Conservation (phyloP, 1,139 yeast species). For the Groenewaldozyma sp. region DNA sequence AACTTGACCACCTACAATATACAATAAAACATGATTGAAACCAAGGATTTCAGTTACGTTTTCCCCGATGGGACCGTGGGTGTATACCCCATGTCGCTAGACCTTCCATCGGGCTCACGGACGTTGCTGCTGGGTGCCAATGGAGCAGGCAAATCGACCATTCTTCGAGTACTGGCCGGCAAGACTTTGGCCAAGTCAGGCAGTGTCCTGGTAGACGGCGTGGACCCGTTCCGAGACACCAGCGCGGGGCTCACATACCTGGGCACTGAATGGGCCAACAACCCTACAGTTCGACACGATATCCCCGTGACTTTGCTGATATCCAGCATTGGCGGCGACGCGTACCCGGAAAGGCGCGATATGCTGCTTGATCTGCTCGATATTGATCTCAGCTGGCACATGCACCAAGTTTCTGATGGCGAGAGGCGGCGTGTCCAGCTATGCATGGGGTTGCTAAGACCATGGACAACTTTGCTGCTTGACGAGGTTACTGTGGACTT, state of each 20-base stretch:
- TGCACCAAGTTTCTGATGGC: constrained; percentile 89
- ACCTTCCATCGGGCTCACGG: constrained; percentile 62
- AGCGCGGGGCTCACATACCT: constrained; percentile 68
- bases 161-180: constrained; percentile 78
- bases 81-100: constrained; percentile 50
- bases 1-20: neutral
- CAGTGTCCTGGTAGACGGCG: constrained; percentile 53
- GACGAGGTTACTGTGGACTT: constrained; percentile 96
- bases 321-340: constrained; percentile 75
- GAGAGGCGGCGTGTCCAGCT: constrained; percentile 90
- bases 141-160: constrained; percentile 94
- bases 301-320: constrained; percentile 75
- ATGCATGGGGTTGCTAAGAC: constrained; percentile 85
- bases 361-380: constrained; percentile 65
- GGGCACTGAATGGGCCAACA: constrained; percentile 97
- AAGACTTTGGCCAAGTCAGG: constrained; percentile 78
- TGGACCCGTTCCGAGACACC: constrained; percentile 70
- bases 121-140: constrained; percentile 83
- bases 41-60: constrained; percentile 56
- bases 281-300: constrained; percentile 82
- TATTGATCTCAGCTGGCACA: constrained; percentile 81
- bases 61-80: constrained; percentile 66
- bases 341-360: constrained; percentile 66
- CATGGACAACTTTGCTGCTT: constrained; percentile 74
- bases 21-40: constrained; percentile 37